These are phyloP conservation scores for Didymella pinodella DNA, from an alignment of 2,329 filamentous ascomycete species.

Conservation along the genomic window DNA sequence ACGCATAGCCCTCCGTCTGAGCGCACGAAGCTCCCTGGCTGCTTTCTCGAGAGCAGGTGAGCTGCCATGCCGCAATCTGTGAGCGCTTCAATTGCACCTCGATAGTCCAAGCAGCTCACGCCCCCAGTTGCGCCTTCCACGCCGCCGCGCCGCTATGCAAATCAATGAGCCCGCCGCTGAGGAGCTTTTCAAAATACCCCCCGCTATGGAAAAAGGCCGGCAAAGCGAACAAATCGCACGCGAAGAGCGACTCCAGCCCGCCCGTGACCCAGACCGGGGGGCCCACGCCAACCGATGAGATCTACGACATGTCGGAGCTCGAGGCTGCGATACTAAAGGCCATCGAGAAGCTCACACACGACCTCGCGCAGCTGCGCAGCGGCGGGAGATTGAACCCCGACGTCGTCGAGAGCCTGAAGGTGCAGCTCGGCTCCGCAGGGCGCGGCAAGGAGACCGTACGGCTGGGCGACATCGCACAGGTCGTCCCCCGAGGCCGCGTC, in stretches of 20 bases:
- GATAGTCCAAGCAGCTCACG: slow-evolving; percentile 9
- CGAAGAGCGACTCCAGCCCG: slow-evolving; percentile 47
- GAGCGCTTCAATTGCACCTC: slow-evolving; percentile 21
- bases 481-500: slow-evolving; percentile 69
- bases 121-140: slow-evolving; percentile 17
- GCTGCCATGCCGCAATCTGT: slow-evolving; percentile 36
- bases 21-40: slow-evolving; percentile 25
- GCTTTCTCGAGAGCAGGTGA: slow-evolving; percentile 33
- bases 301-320: slow-evolving; percentile 67
- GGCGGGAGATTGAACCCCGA: slow-evolving; percentile 70
- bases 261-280: slow-evolving; percentile 33
- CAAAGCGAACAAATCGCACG: slow-evolving; percentile 57
- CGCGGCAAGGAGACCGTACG: slow-evolving; percentile 60
- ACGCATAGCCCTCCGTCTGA: slow-evolving; percentile 32
- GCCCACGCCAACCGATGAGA: slow-evolving; percentile 58
- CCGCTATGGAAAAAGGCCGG: slow-evolving; percentile 61
- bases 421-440: slow-evolving; percentile 61
- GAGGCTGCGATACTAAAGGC: slow-evolving; percentile 64
- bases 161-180: slow-evolving; percentile 8
- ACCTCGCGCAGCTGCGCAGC: slow-evolving; percentile 67
- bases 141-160: slow-evolving; percentile 9
- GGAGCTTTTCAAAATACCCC: slow-evolving; percentile 55
- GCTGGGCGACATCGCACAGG: slow-evolving; percentile 70
- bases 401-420: slow-evolving; percentile 66
- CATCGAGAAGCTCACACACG: slow-evolving; percentile 65